These are phyloP conservation scores for Rasamsonia emersonii DNA, from an alignment of 2,329 filamentous ascomycete genomes.

Conservation along the genomic window DNA sequence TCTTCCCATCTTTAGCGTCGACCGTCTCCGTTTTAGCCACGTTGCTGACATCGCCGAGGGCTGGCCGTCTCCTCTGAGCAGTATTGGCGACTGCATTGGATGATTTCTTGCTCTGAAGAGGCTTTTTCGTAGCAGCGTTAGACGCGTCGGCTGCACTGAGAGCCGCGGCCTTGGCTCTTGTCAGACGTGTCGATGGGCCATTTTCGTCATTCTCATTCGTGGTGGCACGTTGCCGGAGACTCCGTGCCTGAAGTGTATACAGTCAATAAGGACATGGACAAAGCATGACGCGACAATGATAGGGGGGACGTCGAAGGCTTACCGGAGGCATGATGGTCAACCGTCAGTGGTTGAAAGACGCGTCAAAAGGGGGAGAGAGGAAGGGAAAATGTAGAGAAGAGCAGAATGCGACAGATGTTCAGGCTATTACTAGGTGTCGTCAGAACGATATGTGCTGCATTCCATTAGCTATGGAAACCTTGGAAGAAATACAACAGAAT, in stretches of 20 bases:
- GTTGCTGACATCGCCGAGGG: slow-evolving; percentile 92
- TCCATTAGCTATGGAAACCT: slow-evolving; percentile 21
- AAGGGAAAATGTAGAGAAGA: slow-evolving; percentile 16
- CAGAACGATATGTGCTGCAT: slow-evolving; percentile 25
- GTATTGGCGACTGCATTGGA: slow-evolving; percentile 37
- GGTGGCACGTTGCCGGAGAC: slow-evolving; percentile 63
- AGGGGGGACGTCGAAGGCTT: slow-evolving; percentile 26
- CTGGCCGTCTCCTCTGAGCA: slow-evolving; percentile 65
- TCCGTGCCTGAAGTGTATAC: slow-evolving; percentile 54
- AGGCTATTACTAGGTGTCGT: slow-evolving; percentile 20
- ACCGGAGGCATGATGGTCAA: slow-evolving; percentile 49
- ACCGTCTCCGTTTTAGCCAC: slow-evolving; percentile 64
- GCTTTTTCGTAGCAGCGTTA: slow-evolving; percentile 59
- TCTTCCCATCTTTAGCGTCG: slow-evolving; percentile 59
- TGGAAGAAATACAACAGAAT: slow-evolving; percentile 24
- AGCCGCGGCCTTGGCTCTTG: slow-evolving; percentile 82
- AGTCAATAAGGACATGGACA: slow-evolving; percentile 34
- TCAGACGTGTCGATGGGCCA: slow-evolving; percentile 68
- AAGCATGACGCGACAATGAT: slow-evolving; percentile 5
- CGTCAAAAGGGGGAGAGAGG: slow-evolving; percentile 13
- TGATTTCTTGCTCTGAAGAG: slow-evolving; percentile 63
- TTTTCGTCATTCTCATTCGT: slow-evolving; percentile 97
- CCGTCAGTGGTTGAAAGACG: slow-evolving; percentile 15
- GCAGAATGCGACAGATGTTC: slow-evolving; percentile 5
- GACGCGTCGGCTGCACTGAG: slow-evolving; percentile 43